A percentile compares a stretch with the other conserved stretches of the same genome.
Evolutionary conservation across 1,139 yeast species (phyloP).

Genomic region (Taphrina communis): DNA sequence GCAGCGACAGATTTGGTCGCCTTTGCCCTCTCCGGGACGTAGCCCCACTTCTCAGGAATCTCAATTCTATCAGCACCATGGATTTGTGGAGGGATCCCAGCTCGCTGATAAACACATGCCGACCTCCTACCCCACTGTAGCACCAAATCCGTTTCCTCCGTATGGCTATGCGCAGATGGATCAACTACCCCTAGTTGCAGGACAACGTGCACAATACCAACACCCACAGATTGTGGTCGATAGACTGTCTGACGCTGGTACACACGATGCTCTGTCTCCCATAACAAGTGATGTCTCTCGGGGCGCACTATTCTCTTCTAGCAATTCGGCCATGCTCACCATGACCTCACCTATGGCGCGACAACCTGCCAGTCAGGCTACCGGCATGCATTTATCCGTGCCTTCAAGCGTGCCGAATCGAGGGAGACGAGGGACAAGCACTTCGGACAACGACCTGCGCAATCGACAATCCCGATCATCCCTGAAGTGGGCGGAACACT

Average conservation of each 20-base stretch:
- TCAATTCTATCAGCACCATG: not conserved
- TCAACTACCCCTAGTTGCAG: not conserved
- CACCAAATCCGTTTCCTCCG: not conserved
- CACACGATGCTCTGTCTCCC: not conserved
- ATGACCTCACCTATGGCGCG: not conserved
- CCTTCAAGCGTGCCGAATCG: not conserved
- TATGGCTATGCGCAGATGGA: not conserved
- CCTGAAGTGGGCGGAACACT: conserved; percentile 37
- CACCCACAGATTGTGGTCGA: conserved; percentile 12
- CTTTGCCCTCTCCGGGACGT: conserved; percentile 4
- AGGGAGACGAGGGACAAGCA: conserved; percentile 1
- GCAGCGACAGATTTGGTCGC: not conserved
- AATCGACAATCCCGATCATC: conserved; percentile 20
- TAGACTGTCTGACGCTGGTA: not conserved
- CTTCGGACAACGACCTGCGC: conserved; percentile 1
- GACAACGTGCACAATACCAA: not conserved
- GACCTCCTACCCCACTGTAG: not conserved
- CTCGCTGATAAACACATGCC: not conserved
- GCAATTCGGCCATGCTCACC: not conserved
- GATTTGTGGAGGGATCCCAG: too few species aligned
- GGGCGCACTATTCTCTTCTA: not conserved
- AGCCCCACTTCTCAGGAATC: not conserved
- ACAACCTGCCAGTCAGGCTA: not conserved
- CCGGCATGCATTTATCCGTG: conserved; percentile 1
- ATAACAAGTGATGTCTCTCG: not conserved